Percentiles rank a stretch among this genome's conserved stretches.
These are phyloP conservation scores for Nemania sp. DNA, from an alignment of 2,329 filamentous ascomycete genomes.

Conservation along the genomic window DNA sequence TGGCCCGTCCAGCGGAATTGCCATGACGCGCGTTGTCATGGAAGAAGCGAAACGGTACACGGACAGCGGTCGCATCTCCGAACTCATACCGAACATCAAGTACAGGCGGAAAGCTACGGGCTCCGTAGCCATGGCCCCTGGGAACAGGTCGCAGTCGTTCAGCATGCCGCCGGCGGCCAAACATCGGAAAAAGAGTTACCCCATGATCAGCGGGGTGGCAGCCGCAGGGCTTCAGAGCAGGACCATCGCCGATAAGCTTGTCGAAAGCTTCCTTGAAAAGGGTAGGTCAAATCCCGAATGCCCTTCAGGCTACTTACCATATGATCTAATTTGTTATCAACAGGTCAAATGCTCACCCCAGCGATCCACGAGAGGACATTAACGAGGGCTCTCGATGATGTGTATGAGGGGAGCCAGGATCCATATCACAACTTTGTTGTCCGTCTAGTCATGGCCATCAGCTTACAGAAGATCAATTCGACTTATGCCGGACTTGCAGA, in stretches of 20 bases:
- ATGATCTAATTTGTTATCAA: constrained; percentile 26
- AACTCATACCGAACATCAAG: constrained; percentile 78
- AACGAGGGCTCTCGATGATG: constrained; percentile 73
- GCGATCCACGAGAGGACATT: constrained; percentile 84
- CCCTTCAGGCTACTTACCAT: neutral
- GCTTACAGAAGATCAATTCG: constrained; percentile 86
- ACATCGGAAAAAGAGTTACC: constrained; percentile 79
- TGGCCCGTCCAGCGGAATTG: constrained; percentile 91
- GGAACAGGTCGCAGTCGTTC: constrained; percentile 67
- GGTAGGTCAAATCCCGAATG: constrained; percentile 51
- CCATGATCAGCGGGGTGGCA: constrained; percentile 83
- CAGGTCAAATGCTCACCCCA: constrained; percentile 87
- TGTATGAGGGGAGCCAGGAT: constrained; percentile 75
- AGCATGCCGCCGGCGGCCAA: constrained; percentile 52
- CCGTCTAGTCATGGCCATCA: constrained; percentile 91
- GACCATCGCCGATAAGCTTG: constrained; percentile 73
- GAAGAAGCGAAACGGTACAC: constrained; percentile 94
- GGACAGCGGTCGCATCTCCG: constrained; percentile 86
- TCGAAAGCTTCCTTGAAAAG: constrained; percentile 85
- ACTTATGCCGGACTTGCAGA: constrained; percentile 93
- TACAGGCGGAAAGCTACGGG: constrained; percentile 55
- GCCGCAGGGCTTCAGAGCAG: constrained; percentile 75
- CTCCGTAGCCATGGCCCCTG: constrained; percentile 1
- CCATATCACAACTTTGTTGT: constrained; percentile 86
- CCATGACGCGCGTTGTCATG: constrained; percentile 93